Base-by-base conservation (phyloP, 176 grass and related monocot species). In the Oryza australiensis region DNA sequence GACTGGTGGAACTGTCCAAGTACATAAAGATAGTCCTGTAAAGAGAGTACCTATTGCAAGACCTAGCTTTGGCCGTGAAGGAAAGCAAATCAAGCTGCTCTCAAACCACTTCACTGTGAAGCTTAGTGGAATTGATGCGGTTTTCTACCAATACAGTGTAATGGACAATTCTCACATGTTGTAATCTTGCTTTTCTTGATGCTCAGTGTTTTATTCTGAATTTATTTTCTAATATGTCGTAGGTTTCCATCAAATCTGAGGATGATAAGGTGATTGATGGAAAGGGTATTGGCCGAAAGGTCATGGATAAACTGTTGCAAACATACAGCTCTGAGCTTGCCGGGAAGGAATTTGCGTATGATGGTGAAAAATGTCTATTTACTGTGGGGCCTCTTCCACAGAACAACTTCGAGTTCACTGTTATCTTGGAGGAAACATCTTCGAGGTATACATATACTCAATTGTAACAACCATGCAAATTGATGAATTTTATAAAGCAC, bases 361-460 rank as follows among this genome's bases (percentile, higher is more conserved):
- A 97, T 86, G 95, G 95, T 28, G 92, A 94, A 59, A 97, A 94
- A 82, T 92, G 83, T 65, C 75, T 97, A 77, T 97, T 97, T 78
- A 94, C 92, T 57, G 87, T 94, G 43, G 95, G 92, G 2, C 86
- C 90, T 80, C 81, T 97, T 59, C 92, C 90, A 73, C 95, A 92
- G 77, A 94, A 93, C 38, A 94, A 89, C 69, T 97, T 94, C 12
- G 90, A 89, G 62, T 97, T 97, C 73, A 84, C 84, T 65, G 81
- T 97, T 85, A 66, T 97, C 35, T 74, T 97, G 72, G 95, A 97
- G 62, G 88, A 92, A 82, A 84, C 92, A 82, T 88, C 90, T 80
- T 26, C 85, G 76, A 89, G 90, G 95, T 94, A 84, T 18, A 11
- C 51, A 57, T 46, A 29, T 26, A 79, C 60, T 41, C 73, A 60